Evolutionary conservation across 106 monocot genomes (phyloP).

Genomic region (Gastrodia elata): DNA sequence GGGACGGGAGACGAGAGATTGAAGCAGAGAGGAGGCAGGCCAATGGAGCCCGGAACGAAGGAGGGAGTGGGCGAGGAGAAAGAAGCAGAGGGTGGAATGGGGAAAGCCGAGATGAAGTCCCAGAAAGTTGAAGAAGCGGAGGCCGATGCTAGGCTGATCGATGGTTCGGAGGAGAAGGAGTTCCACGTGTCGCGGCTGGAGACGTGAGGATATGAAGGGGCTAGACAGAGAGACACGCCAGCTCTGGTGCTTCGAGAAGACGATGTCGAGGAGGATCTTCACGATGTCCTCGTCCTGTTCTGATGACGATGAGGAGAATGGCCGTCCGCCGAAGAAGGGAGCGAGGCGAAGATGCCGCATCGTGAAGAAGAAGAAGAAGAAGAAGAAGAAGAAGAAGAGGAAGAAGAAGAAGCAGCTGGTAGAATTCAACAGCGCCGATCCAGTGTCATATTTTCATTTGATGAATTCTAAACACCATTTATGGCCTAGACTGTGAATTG

Average conservation of each 20-base stretch:
- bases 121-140: conserved; percentile 71
- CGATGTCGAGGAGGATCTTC: conserved; percentile 40
- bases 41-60: conserved; percentile 31
- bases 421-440: not conserved
- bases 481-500: not conserved
- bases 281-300: conserved; percentile 41
- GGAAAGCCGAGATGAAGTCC: conserved; percentile 45
- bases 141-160: conserved; percentile 33
- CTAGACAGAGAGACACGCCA: conserved; percentile 46
- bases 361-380: not conserved
- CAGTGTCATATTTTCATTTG: not conserved
- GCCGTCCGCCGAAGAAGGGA: not conserved
- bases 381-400: not conserved
- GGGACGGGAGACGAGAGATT: conserved; percentile 32
- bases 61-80: conserved; percentile 39
- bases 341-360: not conserved
- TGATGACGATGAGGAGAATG: not conserved
- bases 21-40: conserved; percentile 48
- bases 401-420: not conserved
- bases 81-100: conserved; percentile 52
- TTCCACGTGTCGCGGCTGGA: conserved; percentile 55
- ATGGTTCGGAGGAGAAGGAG: conserved; percentile 33
- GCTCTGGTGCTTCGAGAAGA: conserved; percentile 31
- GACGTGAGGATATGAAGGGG: conserved; percentile 43
- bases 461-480: not conserved